A percentile compares a stretch with the other conserved stretches of the same genome.
phyloP scores from a whole-genome alignment of 352 stramenopile species.

The Blastocystis sp. region DNA sequence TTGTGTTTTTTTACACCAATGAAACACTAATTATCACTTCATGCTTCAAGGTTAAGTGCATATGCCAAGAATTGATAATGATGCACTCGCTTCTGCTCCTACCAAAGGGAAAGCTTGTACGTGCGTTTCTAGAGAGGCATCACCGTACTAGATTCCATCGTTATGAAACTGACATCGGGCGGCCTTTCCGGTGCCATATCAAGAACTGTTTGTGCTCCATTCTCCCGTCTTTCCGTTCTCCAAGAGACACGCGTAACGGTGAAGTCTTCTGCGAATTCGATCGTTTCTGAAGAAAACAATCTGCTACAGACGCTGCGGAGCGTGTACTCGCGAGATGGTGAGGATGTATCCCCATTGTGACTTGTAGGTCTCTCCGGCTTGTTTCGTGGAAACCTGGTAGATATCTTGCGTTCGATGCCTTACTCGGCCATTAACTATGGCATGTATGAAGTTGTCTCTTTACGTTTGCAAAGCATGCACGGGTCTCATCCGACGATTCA shows the following conservation, averaged over 20 bases:
- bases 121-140: background rate
- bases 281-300: slow-evolving; percentile 66
- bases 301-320: slow-evolving; percentile 23
- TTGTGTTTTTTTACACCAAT: too few relatives aligned
- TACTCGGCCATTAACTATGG: slow-evolving; percentile 69
- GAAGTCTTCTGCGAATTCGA: slow-evolving; percentile 20
- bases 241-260: slow-evolving; percentile 64
- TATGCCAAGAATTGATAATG: slow-evolving; percentile 50
- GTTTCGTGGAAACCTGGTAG: slow-evolving; percentile 67
- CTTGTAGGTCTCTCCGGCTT: slow-evolving; percentile 65
- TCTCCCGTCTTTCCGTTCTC: slow-evolving; percentile 60
- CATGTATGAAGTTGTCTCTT: slow-evolving; percentile 62
- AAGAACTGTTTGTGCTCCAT: slow-evolving; percentile 65
- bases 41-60: background rate
- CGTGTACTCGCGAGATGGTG: slow-evolving; percentile 64
- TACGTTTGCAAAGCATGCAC: slow-evolving; percentile 19
- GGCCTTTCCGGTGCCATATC: slow-evolving; percentile 58
- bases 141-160: slow-evolving; percentile 9
- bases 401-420: slow-evolving; percentile 61
- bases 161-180: slow-evolving; percentile 61
- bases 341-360: background rate
- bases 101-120: slow-evolving; percentile 41
- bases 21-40: background rate
- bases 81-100: slow-evolving; percentile 13
- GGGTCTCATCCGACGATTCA: slow-evolving; percentile 24